Evolutionary conservation across 2,329 filamentous ascomycete genomes (phyloP), one percentile per base, ranked within the genome.

Genomic region (Curvularia sp.): DNA sequence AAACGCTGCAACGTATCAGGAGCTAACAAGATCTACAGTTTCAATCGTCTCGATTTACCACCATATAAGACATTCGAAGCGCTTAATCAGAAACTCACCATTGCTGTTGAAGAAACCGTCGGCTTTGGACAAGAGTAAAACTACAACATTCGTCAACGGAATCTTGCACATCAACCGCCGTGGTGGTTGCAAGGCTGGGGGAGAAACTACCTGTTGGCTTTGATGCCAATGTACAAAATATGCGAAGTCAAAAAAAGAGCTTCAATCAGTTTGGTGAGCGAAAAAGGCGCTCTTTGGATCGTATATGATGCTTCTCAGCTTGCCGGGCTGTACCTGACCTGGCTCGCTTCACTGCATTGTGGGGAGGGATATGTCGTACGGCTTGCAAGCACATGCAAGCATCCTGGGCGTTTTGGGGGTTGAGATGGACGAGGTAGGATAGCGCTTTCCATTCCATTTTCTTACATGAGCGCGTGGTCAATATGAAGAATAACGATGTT

Each of bases 61-160:
- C 89, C 92, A 27, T 99, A 99, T 77, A 98, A 97, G 83, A 87
- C 84, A 21, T 85, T 93, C 71, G 94, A 98, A 63, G 87, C 86
- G 69, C 83, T 99, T 66, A 90, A 94, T 75, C 83, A 89, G 74
- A 99, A 99, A 81, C 83, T 99, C 70, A 95, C 93, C 6, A 96
- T 97, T 79, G 95, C 95, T 25, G 95, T 99, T 54, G 95, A 99
- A 80, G 95, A 99, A 82, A 99, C 95, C 0, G 93, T 99, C 83
- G 95, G 95, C 62, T 99, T 99, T 77, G 95, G 95, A 66, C 95
- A 99, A 82, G 95, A 99, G 82, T 99, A 76, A 63, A 64, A 21
- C 18, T 15, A 45, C 38, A 18, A 30, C 23, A 21, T 54, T 49
- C 23, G 43, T 32, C 25, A 25, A 25, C 15, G 43, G 23, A 23